These are phyloP conservation scores for Xeromyces bisporus DNA, from an alignment of 495 filamentous ascomycete species.

Conservation along the genomic window DNA sequence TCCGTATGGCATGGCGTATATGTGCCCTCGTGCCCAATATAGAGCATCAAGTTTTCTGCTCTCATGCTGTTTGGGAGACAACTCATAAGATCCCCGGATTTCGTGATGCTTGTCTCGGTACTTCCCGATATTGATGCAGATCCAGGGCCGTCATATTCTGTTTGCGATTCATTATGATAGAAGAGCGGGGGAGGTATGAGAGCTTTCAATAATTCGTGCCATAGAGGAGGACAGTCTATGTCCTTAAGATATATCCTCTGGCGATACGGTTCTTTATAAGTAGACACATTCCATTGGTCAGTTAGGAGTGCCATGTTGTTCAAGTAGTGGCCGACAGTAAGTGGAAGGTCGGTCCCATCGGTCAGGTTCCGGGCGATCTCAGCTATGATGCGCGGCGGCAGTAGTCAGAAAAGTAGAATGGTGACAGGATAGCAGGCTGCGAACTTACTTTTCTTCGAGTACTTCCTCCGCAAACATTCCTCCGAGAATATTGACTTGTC, in stretches of 20 bases:
- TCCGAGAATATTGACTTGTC: slow-evolving; percentile 61
- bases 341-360: slow-evolving; percentile 47
- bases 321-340: slow-evolving; percentile 78
- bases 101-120: slow-evolving; percentile 24
- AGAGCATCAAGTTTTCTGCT: slow-evolving; percentile 95
- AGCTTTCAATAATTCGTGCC: slow-evolving; percentile 60
- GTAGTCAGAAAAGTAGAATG: slow-evolving; percentile 6
- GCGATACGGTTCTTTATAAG: slow-evolving; percentile 48
- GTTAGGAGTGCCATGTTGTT: slow-evolving; percentile 63
- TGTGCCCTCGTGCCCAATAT: slow-evolving; percentile 92
- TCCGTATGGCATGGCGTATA: slow-evolving; percentile 93
- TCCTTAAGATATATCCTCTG: slow-evolving; percentile 92
- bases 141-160: slow-evolving; percentile 1
- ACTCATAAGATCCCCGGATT: slow-evolving; percentile 83
- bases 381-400: slow-evolving; percentile 14
- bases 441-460: slow-evolving; percentile 51
- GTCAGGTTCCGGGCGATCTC: slow-evolving; percentile 61
- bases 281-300: slow-evolving; percentile 49
- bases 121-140: background rate
- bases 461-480: slow-evolving; percentile 57
- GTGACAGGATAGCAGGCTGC: too few relatives aligned
- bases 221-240: slow-evolving; percentile 76
- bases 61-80: slow-evolving; percentile 70
- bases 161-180: slow-evolving; percentile 63
- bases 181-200: slow-evolving; percentile 63